phyloP scores from a whole-genome alignment of 345 rosid genomes.

The Garcia nutans region DNA sequence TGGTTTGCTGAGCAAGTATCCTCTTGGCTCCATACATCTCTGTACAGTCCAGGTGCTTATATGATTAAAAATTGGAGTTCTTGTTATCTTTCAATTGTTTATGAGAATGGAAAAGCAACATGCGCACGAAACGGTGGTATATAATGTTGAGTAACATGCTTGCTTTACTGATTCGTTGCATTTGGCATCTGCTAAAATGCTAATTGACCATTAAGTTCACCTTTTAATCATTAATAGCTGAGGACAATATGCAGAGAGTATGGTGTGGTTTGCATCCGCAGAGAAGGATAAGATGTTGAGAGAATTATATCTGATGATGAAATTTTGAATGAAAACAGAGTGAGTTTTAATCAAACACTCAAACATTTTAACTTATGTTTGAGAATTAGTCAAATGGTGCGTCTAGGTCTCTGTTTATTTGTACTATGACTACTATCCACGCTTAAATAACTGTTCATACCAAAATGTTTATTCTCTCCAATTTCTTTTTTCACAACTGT shows the following conservation, averaged over 20 bases:
- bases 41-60: not conserved
- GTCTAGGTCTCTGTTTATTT: not conserved
- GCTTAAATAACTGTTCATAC: not conserved
- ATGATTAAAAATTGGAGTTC: not conserved
- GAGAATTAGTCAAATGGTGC: not conserved
- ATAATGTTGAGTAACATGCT: not conserved
- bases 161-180: not conserved
- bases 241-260: slow-evolving; percentile 61
- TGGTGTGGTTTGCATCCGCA: slow-evolving; percentile 81
- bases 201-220: not conserved
- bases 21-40: not conserved
- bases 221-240: slow-evolving; percentile 38
- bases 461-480: not conserved
- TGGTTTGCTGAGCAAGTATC: slow-evolving; percentile 90
- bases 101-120: not conserved
- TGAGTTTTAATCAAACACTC: slow-evolving; percentile 14
- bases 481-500: not conserved
- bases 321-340: slow-evolving; percentile 54
- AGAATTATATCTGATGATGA: slow-evolving; percentile 47
- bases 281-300: slow-evolving; percentile 77
- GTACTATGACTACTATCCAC: not conserved
- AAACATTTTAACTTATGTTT: not conserved
- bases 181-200: not conserved
- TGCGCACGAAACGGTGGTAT: not conserved
- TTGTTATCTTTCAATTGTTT: not conserved